A percentile compares a stretch with the other conserved stretches of the same genome.
These are phyloP conservation scores for Phytophthora fragariae DNA, from an alignment of 352 stramenopile species.

Conservation along the genomic window DNA sequence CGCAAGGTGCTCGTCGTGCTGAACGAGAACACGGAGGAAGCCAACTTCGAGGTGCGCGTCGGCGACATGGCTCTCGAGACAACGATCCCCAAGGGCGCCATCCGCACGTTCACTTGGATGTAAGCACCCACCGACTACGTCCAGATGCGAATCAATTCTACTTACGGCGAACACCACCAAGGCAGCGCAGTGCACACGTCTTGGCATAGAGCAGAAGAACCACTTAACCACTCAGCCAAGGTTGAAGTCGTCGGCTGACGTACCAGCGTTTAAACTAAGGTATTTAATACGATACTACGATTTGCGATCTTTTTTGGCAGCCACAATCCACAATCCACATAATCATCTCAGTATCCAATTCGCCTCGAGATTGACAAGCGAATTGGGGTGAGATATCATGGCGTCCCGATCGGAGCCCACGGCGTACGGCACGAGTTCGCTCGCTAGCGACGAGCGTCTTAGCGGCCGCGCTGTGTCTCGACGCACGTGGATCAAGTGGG, in stretches of 20 bases:
- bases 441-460: constrained; percentile 38
- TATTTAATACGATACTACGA: neutral
- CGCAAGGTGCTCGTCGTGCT: constrained; percentile 83
- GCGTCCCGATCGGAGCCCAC: constrained; percentile 39
- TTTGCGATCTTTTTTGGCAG: constrained; percentile 16
- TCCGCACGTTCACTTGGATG: constrained; percentile 81
- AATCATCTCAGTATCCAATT: constrained; percentile 22
- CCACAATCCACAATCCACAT: neutral
- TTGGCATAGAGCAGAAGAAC: neutral
- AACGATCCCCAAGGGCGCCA: constrained; percentile 62
- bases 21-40: constrained; percentile 86
- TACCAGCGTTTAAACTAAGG: constrained; percentile 1
- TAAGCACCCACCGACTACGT: constrained; percentile 23
- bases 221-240: neutral
- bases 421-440: constrained; percentile 56
- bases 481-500: constrained; percentile 37
- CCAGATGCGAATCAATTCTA: constrained; percentile 1
- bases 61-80: constrained; percentile 55
- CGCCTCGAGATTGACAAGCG: constrained; percentile 9
- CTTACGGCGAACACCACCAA: neutral
- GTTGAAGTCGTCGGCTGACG: neutral
- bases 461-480: constrained; percentile 20
- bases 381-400: constrained; percentile 14
- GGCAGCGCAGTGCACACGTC: neutral
- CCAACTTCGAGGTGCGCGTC: constrained; percentile 67